These are phyloP conservation scores for Ormosia semicastrata DNA, from an alignment of 306 rosid species.

Conservation along the genomic window DNA sequence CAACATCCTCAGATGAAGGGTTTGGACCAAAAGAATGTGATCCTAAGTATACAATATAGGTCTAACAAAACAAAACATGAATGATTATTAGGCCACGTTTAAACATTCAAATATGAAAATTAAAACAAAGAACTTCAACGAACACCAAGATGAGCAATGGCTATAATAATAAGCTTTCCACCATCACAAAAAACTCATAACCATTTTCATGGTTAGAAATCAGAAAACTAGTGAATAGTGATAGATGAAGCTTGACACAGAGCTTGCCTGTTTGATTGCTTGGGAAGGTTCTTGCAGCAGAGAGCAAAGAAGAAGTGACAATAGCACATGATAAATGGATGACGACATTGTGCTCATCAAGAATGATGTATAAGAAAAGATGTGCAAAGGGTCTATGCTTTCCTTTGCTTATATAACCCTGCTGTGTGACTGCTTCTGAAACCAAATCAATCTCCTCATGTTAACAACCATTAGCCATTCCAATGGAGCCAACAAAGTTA, in stretches of 20 bases:
- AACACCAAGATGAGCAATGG: background rate
- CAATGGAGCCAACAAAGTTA: background rate
- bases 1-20: conserved; percentile 17
- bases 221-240: background rate
- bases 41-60: conserved; percentile 81
- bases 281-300: conserved; percentile 25
- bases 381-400: background rate
- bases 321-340: conserved; percentile 2
- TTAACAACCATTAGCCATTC: background rate
- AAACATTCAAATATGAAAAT: background rate
- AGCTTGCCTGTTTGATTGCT: conserved; percentile 47
- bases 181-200: background rate
- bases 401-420: background rate
- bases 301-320: conserved; percentile 31
- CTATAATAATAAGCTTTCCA: background rate
- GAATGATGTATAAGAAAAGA: background rate
- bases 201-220: background rate
- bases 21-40: conserved; percentile 35
- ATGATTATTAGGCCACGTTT: background rate
- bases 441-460: background rate
- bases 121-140: background rate
- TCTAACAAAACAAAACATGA: conserved; percentile 28
- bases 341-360: conserved; percentile 25
- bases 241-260: background rate
- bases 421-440: background rate